Evolutionary conservation across 1,284 basidiomycete species (phyloP).

Genomic region (Ustilago cynodontis): DNA sequence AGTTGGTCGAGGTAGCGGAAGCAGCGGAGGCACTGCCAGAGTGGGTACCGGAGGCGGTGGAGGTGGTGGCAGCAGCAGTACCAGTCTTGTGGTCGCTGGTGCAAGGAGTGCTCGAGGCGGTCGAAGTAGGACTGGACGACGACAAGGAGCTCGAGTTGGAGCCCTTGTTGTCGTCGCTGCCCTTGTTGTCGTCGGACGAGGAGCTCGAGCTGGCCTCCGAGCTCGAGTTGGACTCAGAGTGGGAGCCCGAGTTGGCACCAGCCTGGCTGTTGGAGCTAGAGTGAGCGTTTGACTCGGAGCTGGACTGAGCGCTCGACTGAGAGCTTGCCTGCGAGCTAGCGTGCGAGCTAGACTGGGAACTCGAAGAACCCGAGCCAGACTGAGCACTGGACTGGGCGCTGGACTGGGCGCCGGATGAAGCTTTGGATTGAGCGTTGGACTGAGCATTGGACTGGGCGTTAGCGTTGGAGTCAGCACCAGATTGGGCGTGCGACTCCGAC

Average conservation of each 20-base stretch:
- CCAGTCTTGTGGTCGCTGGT: conserved; percentile 25
- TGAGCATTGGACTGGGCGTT: conserved; percentile 14
- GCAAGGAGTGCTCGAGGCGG: conserved; percentile 26
- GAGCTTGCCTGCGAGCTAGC: conserved; percentile 7
- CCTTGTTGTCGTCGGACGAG: background rate
- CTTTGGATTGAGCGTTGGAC: conserved; percentile 7
- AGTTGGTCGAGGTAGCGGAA: conserved; percentile 5
- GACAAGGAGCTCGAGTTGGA: conserved; percentile 11
- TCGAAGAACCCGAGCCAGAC: background rate
- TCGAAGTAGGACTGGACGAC: too few relatives aligned
- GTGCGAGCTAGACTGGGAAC: conserved; percentile 10
- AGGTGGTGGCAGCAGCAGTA: conserved; percentile 8
- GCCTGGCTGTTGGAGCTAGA: background rate
- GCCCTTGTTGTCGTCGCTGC: background rate
- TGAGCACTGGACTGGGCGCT: background rate
- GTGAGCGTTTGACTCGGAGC: background rate
- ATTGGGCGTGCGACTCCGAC: conserved; percentile 8
- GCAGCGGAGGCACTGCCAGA: conserved; percentile 5
- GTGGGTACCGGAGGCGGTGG: conserved; percentile 5
- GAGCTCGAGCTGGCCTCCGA: conserved; percentile 21
- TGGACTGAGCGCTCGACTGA: conserved; percentile 7
- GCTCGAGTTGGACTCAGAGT: conserved; percentile 11
- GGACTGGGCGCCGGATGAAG: conserved; percentile 6
- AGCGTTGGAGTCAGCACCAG: conserved; percentile 16
- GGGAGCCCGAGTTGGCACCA: conserved; percentile 14